Percentiles rank a stretch among this genome's conserved stretches.
Evolutionary conservation across 1,139 yeast genomes (phyloP).

Genomic region (Eremothecium sinecaudum): DNA sequence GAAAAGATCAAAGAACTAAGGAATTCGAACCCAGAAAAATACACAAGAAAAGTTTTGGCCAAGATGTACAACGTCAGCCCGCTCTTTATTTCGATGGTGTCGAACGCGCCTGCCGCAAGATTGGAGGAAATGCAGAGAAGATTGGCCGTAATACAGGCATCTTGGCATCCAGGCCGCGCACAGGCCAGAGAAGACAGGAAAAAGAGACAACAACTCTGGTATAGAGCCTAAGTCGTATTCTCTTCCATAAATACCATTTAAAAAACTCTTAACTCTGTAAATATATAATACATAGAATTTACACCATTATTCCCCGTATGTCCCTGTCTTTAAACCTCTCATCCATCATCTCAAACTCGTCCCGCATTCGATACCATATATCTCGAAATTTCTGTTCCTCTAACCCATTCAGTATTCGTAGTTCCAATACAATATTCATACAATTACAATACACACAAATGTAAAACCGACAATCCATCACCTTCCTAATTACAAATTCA

Average conservation of each 20-base stretch:
- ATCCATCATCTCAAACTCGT: slow-evolving; percentile 23
- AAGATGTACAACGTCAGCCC: slow-evolving; percentile 50
- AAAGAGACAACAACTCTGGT: slow-evolving; percentile 54
- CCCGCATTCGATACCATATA: slow-evolving; percentile 21
- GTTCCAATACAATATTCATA: slow-evolving; percentile 16
- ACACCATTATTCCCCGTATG: not conserved
- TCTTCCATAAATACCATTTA: not conserved
- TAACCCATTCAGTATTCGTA: slow-evolving; percentile 12
- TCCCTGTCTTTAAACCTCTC: too few species aligned
- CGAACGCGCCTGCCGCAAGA: slow-evolving; percentile 36
- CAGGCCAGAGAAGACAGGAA: slow-evolving; percentile 45
- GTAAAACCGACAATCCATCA: slow-evolving; percentile 11
- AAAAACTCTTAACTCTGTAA: too few species aligned
- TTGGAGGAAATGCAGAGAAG: slow-evolving; percentile 37
- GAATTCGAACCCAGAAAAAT: slow-evolving; percentile 46
- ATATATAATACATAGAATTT: slow-evolving; percentile 1
- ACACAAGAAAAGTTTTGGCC: slow-evolving; percentile 64
- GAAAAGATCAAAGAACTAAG: slow-evolving; percentile 55
- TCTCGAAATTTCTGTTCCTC: slow-evolving; percentile 20
- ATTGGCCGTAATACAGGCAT: slow-evolving; percentile 35
- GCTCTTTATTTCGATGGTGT: slow-evolving; percentile 45
- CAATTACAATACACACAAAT: slow-evolving; percentile 16
- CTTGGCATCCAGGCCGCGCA: slow-evolving; percentile 42
- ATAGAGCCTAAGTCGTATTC: slow-evolving; percentile 39
- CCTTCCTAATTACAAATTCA: slow-evolving; percentile 11